Conservation (phyloP, 2,329 filamentous ascomycete species). For the Tolypocladium endophyticum region DNA sequence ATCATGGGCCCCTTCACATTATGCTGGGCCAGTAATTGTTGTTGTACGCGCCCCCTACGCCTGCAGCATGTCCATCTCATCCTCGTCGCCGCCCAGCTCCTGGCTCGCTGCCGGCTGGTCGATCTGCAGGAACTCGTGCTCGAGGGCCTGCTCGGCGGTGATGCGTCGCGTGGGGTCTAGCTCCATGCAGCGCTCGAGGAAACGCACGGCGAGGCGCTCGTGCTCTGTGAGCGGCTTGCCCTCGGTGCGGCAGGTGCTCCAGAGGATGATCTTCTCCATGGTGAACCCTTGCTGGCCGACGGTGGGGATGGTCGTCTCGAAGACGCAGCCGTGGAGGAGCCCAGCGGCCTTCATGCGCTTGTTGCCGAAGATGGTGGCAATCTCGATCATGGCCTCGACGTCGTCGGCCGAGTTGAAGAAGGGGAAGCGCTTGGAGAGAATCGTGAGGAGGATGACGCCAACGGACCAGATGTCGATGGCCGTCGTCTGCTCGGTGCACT, state of each 20-base stretch:
- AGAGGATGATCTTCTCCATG: slow-evolving; percentile 88
- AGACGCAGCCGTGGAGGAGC: slow-evolving; percentile 77
- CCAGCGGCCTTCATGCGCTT: slow-evolving; percentile 76
- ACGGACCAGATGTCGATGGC: slow-evolving; percentile 96
- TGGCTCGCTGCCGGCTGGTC: slow-evolving; percentile 15
- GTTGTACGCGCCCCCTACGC: slow-evolving; percentile 12
- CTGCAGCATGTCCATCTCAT: slow-evolving; percentile 42
- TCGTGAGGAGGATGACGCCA: slow-evolving; percentile 93
- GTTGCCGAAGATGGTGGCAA: slow-evolving; percentile 85
- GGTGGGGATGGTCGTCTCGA: slow-evolving; percentile 87
- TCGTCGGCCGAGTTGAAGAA: slow-evolving; percentile 99
- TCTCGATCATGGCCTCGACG: slow-evolving; percentile 94
- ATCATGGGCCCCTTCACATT: background rate
- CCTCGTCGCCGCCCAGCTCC: slow-evolving; percentile 29
- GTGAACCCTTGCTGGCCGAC: slow-evolving; percentile 77
- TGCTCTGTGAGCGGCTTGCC: slow-evolving; percentile 47
- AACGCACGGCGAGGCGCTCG: slow-evolving; percentile 63
- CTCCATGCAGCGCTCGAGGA: slow-evolving; percentile 63
- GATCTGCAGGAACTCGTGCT: slow-evolving; percentile 56
- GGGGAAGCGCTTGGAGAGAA: slow-evolving; percentile 83
- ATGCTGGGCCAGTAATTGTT: background rate
- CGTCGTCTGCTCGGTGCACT: slow-evolving; percentile 89
- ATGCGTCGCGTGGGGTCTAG: slow-evolving; percentile 65
- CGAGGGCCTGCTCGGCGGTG: slow-evolving; percentile 62
- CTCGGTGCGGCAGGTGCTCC: slow-evolving; percentile 74